These are phyloP conservation scores for Arabis alpina DNA, from an alignment of 345 rosid genomes.

Conservation along the genomic window DNA sequence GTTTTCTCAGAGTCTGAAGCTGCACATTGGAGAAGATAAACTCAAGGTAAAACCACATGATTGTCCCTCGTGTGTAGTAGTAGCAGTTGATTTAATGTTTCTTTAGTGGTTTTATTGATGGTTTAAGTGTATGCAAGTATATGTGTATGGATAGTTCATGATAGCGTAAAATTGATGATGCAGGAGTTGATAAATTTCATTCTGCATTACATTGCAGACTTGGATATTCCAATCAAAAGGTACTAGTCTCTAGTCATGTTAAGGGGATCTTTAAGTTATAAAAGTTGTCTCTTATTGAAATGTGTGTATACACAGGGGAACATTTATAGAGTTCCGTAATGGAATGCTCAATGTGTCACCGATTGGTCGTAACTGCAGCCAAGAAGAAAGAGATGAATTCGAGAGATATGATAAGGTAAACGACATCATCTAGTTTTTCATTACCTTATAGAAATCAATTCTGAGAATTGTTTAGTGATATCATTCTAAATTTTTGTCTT, in stretches of 20 bases:
- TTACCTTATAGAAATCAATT: conserved; percentile 4
- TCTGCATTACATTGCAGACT: conserved; percentile 89
- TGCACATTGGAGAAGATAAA: conserved; percentile 79
- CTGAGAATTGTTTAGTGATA: background rate
- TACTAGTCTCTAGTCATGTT: conserved; percentile 35
- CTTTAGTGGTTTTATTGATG: conserved; percentile 7
- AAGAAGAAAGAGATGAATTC: conserved; percentile 97
- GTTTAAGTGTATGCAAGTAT: background rate
- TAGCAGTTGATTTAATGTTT: conserved; percentile 12
- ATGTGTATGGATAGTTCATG: conserved; percentile 9
- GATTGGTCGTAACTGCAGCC: conserved; percentile 98
- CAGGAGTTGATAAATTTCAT: conserved; percentile 89
- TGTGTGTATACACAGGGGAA: conserved; percentile 63
- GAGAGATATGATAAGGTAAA: conserved; percentile 92
- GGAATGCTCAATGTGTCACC: conserved; percentile 99
- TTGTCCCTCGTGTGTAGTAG: conserved; percentile 13
- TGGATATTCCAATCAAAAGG: conserved; percentile 99
- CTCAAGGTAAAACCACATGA: conserved; percentile 64
- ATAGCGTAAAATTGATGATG: conserved; percentile 37
- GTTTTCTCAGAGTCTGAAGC: conserved; percentile 77
- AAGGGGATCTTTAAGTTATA: background rate
- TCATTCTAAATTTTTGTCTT: conserved; percentile 36
- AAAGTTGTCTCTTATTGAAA: conserved; percentile 7
- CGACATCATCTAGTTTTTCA: conserved; percentile 6
- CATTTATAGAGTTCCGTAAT: conserved; percentile 94